Evolutionary conservation across 768 basidiomycete species (phyloP).

Genomic region (Termitomyces sp.): DNA sequence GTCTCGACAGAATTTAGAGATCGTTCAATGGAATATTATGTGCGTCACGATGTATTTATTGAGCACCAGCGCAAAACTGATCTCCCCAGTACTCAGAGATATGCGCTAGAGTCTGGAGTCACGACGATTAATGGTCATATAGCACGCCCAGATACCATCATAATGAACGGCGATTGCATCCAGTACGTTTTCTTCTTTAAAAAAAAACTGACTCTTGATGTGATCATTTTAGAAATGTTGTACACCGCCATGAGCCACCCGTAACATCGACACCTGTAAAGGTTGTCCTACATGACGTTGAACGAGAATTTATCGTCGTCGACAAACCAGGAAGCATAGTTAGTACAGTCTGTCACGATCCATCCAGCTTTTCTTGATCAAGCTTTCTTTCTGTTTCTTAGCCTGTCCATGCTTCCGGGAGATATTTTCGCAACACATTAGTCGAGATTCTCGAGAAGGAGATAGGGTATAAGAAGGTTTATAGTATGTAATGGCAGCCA

Average conservation of each 20-base stretch:
- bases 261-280: constrained; percentile 81
- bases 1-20: constrained; percentile 94
- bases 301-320: constrained; percentile 84
- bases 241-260: constrained; percentile 97
- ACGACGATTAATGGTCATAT: constrained; percentile 90
- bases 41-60: constrained; percentile 36
- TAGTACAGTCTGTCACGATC: constrained; percentile 33
- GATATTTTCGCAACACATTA: constrained; percentile 87
- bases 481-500: constrained; percentile 55
- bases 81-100: constrained; percentile 33
- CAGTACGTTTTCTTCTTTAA: constrained; percentile 52
- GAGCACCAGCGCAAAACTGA: not conserved
- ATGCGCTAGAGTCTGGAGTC: constrained; percentile 84
- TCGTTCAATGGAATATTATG: constrained; percentile 94
- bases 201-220: not conserved
- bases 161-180: constrained; percentile 85
- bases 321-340: constrained; percentile 98
- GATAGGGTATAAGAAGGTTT: constrained; percentile 76
- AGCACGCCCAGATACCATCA: constrained; percentile 74
- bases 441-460: constrained; percentile 84
- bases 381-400: constrained; percentile 23
- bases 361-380: constrained; percentile 3
- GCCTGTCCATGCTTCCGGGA: constrained; percentile 91
- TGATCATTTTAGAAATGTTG: constrained; percentile 65
- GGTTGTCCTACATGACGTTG: constrained; percentile 72